A percentile compares a stretch with the other conserved stretches of the same genome.
phyloP scores from a whole-genome alignment of 805 yeast species.

The Tetrapisispora taiwanensis region DNA sequence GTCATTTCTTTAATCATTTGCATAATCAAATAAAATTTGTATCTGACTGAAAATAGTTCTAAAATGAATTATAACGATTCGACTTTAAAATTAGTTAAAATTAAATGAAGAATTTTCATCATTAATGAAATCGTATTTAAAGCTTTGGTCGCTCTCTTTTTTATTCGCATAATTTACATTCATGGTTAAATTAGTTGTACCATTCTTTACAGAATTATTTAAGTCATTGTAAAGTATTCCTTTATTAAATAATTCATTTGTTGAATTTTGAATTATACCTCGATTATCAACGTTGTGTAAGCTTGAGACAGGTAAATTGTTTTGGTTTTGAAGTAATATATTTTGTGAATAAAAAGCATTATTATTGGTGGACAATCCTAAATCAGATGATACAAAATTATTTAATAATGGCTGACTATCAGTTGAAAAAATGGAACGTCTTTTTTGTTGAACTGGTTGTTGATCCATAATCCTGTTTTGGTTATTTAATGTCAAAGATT shows the following conservation, averaged over 20 bases:
- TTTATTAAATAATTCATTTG: neutral
- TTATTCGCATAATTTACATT: neutral
- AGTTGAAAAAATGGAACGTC: neutral
- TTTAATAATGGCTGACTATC: neutral
- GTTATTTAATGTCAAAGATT: neutral
- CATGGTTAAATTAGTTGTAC: neutral
- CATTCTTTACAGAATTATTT: neutral
- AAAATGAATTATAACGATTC: neutral
- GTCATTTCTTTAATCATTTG: too few relatives aligned
- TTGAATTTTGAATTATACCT: neutral
- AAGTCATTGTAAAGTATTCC: too few relatives aligned
- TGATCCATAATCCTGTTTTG: neutral
- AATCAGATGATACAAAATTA: neutral
- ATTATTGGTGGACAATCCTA: neutral
- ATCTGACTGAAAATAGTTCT: too few relatives aligned
- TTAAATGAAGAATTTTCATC: conserved; percentile 1
- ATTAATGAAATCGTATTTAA: conserved; percentile 1
- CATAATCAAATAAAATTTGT: too few relatives aligned
- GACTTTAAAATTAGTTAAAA: neutral
- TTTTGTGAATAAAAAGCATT: neutral
- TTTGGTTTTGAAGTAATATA: neutral
- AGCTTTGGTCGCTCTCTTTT: neutral
- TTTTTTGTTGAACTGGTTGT: neutral
- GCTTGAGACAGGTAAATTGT: neutral
- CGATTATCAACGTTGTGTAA: neutral